A percentile compares a stretch with the other conserved stretches of the same genome.
Evolutionary conservation across 2,329 filamentous ascomycete genomes (phyloP).

Genomic region (Penicillium paneum): DNA sequence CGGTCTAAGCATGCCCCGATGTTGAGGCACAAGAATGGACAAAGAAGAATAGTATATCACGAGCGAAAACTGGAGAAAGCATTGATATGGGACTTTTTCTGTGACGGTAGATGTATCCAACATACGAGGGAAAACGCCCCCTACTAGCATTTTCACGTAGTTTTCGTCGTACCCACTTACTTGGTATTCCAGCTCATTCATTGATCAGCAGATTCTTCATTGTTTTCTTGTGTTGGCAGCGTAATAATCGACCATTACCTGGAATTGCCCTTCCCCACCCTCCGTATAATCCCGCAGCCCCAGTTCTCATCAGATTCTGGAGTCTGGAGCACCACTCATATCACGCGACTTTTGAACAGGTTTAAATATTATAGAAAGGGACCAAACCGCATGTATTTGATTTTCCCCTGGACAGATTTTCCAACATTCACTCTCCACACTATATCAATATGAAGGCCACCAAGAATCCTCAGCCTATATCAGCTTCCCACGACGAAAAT

Average conservation of each 20-base stretch:
- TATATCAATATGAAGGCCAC: slow-evolving; percentile 22
- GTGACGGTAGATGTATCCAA: neutral
- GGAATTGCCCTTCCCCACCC: slow-evolving; percentile 10
- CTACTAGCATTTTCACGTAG: neutral
- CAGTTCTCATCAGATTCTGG: slow-evolving; percentile 16
- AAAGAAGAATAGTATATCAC: neutral
- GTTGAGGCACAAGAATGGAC: neutral
- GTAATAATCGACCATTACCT: slow-evolving; percentile 2
- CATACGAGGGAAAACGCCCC: neutral
- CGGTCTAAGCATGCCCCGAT: neutral
- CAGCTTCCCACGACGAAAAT: slow-evolving; percentile 26
- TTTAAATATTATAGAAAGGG: neutral
- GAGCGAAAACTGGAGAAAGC: neutral
- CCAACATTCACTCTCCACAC: neutral
- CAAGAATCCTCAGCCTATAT: slow-evolving; percentile 22
- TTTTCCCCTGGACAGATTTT: neutral
- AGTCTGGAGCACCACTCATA: slow-evolving; percentile 19
- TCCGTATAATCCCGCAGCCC: slow-evolving; percentile 16
- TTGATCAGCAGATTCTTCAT: slow-evolving; percentile 1
- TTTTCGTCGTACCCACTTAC: slow-evolving; percentile 1
- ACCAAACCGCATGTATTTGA: neutral
- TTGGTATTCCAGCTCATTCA: neutral
- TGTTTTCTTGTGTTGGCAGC: slow-evolving; percentile 5
- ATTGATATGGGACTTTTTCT: no score
- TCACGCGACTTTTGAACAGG: neutral